A percentile compares a stretch with the other conserved stretches of the same genome.
Evolutionary conservation across 768 basidiomycete species (phyloP).

Genomic region (Lentinula edodes): DNA sequence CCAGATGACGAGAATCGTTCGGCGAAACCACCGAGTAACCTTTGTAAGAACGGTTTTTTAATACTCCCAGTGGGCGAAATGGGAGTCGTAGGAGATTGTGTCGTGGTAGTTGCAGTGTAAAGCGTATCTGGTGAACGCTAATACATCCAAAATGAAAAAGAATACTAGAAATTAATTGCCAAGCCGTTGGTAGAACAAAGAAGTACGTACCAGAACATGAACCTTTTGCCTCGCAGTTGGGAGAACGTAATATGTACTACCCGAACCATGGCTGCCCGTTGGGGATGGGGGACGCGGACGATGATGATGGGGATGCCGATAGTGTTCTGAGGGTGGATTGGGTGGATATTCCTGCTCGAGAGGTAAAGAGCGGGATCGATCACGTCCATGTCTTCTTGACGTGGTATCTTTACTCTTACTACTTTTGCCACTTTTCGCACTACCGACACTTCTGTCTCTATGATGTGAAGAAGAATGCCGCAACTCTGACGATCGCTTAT

Average conservation of each 20-base stretch:
- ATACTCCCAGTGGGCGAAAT: slow-evolving; percentile 26
- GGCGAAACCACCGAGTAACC: slow-evolving; percentile 45
- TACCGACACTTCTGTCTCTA: slow-evolving; percentile 29
- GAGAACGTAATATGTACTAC: slow-evolving; percentile 71
- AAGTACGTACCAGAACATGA: slow-evolving; percentile 60
- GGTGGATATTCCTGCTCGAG: slow-evolving; percentile 12
- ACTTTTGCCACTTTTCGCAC: slow-evolving; percentile 14
- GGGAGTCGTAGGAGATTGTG: slow-evolving; percentile 50
- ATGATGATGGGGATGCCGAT: not conserved
- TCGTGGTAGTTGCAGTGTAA: slow-evolving; percentile 54
- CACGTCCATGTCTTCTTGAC: slow-evolving; percentile 18
- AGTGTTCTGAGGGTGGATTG: not conserved
- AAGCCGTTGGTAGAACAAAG: slow-evolving; percentile 7
- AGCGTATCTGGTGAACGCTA: slow-evolving; percentile 38
- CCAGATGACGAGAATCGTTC: slow-evolving; percentile 35
- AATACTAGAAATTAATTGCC: slow-evolving; percentile 20
- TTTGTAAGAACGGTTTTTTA: slow-evolving; percentile 59
- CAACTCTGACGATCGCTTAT: slow-evolving; percentile 12
- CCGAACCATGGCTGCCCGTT: slow-evolving; percentile 49
- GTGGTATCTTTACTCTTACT: slow-evolving; percentile 13
- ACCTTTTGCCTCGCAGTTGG: slow-evolving; percentile 70
- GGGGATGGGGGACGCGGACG: slow-evolving; percentile 23
- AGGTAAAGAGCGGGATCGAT: slow-evolving; percentile 20
- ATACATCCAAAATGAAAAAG: not conserved
- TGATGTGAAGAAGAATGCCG: slow-evolving; percentile 26